These are phyloP conservation scores for Malassezia equina DNA, from an alignment of 1,284 basidiomycete genomes.

Conservation along the genomic window DNA sequence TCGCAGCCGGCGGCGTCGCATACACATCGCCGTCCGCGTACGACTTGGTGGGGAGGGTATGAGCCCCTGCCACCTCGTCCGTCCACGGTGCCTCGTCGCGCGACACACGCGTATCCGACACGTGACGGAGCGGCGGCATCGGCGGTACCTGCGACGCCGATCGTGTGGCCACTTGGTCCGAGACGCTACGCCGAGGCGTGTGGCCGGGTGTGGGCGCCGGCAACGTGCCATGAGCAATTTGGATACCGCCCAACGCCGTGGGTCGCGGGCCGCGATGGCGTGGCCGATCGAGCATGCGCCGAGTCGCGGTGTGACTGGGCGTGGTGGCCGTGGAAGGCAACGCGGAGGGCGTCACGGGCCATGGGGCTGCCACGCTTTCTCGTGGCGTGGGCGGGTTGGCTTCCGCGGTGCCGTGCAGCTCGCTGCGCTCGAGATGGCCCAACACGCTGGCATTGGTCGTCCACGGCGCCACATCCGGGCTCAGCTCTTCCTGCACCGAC, in stretches of 20 bases:
- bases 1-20: background rate
- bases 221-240: slow-evolving; percentile 20
- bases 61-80: background rate
- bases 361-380: no score
- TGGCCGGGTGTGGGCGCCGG: slow-evolving; percentile 13
- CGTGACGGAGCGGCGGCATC: background rate
- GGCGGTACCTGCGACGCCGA: background rate
- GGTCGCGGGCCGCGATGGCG: slow-evolving; percentile 20
- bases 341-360: background rate
- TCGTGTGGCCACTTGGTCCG: background rate
- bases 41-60: background rate
- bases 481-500: slow-evolving; percentile 3
- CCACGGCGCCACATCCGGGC: slow-evolving; percentile 7
- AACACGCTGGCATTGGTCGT: slow-evolving; percentile 6
- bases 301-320: background rate
- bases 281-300: slow-evolving; percentile 23
- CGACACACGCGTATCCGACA: background rate
- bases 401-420: slow-evolving; percentile 12
- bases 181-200: slow-evolving; percentile 2
- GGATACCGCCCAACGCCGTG: slow-evolving; percentile 21
- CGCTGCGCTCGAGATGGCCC: slow-evolving; percentile 13
- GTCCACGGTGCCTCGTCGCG: background rate
- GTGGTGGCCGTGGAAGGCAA: background rate
- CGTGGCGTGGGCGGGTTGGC: background rate
- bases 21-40: background rate